A percentile compares a stretch with the other conserved stretches of the same genome.
Conservation (phyloP, 176 grass and related monocot genomes). For the Secale cereale region DNA sequence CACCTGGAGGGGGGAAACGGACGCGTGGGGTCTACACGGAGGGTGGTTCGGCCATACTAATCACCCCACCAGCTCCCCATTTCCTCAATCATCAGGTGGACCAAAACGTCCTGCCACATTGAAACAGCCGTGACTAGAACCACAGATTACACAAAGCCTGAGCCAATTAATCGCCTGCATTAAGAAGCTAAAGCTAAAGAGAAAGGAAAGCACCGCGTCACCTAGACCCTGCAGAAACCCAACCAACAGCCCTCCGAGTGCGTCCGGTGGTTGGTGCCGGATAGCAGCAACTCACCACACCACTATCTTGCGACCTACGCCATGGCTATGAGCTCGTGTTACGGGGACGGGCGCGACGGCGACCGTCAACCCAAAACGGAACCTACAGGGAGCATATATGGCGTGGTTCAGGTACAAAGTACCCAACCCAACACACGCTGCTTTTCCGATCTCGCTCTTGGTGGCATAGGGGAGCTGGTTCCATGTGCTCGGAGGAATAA, state of each 20-base stretch:
- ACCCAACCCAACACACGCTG: not conserved
- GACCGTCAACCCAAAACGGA: slow-evolving; percentile 22
- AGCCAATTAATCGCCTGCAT: not conserved
- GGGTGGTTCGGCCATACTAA: not conserved
- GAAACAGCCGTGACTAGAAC: not conserved
- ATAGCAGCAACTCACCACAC: slow-evolving; percentile 50
- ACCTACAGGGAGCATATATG: not conserved
- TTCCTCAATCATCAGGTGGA: not conserved
- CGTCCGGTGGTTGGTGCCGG: slow-evolving; percentile 35
- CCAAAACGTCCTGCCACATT: not conserved
- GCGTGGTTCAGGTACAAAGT: no score
- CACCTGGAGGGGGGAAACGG: no score
- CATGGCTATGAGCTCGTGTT: not conserved
- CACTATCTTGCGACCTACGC: slow-evolving; percentile 37
- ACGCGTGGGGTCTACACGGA: no score
- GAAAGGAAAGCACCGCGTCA: not conserved
- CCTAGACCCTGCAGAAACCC: slow-evolving; percentile 12
- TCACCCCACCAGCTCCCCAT: slow-evolving; percentile 13
- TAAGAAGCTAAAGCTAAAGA: slow-evolving; percentile 24
- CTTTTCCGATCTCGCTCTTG: not conserved
- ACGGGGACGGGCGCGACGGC: slow-evolving; percentile 24
- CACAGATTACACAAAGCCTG: not conserved
- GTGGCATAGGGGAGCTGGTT: not conserved
- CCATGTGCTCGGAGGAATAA: slow-evolving; percentile 11
- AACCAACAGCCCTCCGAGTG: not conserved